These are phyloP conservation scores for Alternaria incomplexa DNA, from an alignment of 2,329 filamentous ascomycete species.

Conservation along the genomic window DNA sequence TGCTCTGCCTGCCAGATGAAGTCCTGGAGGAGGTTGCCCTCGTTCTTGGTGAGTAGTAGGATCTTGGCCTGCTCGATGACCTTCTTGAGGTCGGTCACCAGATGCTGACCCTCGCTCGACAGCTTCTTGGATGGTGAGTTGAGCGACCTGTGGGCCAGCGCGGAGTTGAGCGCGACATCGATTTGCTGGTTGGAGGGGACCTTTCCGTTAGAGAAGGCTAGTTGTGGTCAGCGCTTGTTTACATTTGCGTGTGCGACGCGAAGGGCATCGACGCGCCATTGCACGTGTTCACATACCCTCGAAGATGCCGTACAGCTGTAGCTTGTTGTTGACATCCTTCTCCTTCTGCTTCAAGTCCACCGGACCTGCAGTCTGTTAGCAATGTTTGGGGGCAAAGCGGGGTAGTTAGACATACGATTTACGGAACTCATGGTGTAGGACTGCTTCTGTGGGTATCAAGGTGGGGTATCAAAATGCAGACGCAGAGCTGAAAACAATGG, in stretches of 20 bases:
- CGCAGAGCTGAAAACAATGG: slow-evolving; percentile 29
- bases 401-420: slow-evolving; percentile 28
- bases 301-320: slow-evolving; percentile 92
- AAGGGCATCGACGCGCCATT: not conserved
- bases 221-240: slow-evolving; percentile 22
- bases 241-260: not conserved
- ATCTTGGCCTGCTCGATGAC: slow-evolving; percentile 86
- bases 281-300: slow-evolving; percentile 56
- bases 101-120: slow-evolving; percentile 78
- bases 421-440: slow-evolving; percentile 35
- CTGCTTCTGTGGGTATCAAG: slow-evolving; percentile 33
- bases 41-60: slow-evolving; percentile 89
- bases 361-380: slow-evolving; percentile 65
- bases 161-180: slow-evolving; percentile 90
- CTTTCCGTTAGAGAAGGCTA: slow-evolving; percentile 87
- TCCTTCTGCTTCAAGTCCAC: slow-evolving; percentile 78
- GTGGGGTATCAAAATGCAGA: slow-evolving; percentile 39
- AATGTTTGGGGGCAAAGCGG: slow-evolving; percentile 51
- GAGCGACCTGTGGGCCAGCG: slow-evolving; percentile 74
- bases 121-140: slow-evolving; percentile 75
- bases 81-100: slow-evolving; percentile 77
- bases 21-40: slow-evolving; percentile 91
- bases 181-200: slow-evolving; percentile 96
- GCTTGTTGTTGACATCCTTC: slow-evolving; percentile 85
- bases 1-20: slow-evolving; percentile 94